These are phyloP conservation scores for Leishmania arabica DNA, from an alignment of 208 protist species.

Conservation along the genomic window DNA sequence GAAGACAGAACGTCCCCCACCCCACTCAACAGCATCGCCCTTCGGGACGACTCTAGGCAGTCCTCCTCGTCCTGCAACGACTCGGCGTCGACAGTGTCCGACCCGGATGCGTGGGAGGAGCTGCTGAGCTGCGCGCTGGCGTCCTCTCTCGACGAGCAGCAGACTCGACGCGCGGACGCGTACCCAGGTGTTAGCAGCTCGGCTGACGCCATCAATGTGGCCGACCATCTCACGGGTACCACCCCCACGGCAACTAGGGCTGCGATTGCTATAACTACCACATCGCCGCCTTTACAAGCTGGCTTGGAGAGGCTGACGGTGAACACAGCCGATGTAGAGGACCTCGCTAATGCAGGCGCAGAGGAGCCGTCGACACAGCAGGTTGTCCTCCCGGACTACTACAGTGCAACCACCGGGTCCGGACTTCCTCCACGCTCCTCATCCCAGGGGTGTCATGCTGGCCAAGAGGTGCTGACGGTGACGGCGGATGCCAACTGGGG, in stretches of 20 bases:
- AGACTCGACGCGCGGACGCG: background rate
- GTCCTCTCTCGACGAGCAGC: background rate
- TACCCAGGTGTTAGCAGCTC: background rate
- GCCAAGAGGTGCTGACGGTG: background rate
- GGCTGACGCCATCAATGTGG: background rate
- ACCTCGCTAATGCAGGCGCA: background rate
- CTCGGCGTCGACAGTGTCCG: conserved; percentile 26
- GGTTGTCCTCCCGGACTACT: conserved; percentile 21
- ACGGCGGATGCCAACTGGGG: background rate
- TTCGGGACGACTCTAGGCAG: background rate
- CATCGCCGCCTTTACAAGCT: background rate
- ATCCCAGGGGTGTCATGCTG: background rate
- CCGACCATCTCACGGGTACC: background rate
- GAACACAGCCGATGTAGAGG: conserved; percentile 25
- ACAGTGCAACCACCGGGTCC: background rate
- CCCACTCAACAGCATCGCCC: background rate
- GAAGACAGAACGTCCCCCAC: background rate
- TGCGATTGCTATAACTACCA: background rate
- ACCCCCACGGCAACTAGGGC: background rate
- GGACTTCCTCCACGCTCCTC: background rate
- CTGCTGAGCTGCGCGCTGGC: conserved; percentile 8
- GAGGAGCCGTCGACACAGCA: conserved; percentile 8
- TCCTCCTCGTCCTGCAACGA: conserved; percentile 8
- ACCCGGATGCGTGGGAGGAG: conserved; percentile 28
- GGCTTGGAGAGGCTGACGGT: background rate